Conservation (phyloP, 2,329 filamentous ascomycete genomes). For the Ceratocystis cacaofunesta region DNA sequence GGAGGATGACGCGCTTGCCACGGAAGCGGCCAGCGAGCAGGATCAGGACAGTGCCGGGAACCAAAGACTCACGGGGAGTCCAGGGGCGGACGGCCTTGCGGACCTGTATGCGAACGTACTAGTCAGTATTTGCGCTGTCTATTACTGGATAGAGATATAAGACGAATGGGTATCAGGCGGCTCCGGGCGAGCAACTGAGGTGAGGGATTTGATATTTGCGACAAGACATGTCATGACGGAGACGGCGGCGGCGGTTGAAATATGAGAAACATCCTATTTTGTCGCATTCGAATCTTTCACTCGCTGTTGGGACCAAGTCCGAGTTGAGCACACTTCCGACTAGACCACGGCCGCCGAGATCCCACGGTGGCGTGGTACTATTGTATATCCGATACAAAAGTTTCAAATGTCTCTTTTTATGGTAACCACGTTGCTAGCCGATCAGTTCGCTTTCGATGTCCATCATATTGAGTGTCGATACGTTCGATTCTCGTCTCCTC, state of each 20-base stretch:
- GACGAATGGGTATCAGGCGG: neutral
- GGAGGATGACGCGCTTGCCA: slow-evolving; percentile 97
- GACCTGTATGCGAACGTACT: slow-evolving; percentile 41
- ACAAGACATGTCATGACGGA: neutral
- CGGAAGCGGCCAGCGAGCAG: slow-evolving; percentile 99
- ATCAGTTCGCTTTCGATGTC: neutral
- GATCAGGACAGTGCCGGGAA: slow-evolving; percentile 93
- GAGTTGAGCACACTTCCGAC: neutral
- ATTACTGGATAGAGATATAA: neutral
- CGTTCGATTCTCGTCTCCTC: neutral
- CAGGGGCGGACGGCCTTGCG: slow-evolving; percentile 87
- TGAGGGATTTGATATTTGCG: neutral
- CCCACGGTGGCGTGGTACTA: neutral
- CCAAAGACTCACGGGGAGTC: slow-evolving; percentile 74
- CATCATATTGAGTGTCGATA: slow-evolving; percentile 1
- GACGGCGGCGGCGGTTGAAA: no score
- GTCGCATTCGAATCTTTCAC: neutral
- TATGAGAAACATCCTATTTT: neutral
- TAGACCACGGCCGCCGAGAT: neutral
- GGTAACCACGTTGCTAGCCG: neutral
- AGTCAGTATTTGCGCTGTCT: slow-evolving; percentile 14
- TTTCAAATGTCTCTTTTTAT: neutral
- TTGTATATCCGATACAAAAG: neutral
- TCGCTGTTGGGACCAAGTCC: neutral
- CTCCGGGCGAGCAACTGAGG: neutral